A percentile compares a stretch with the other conserved stretches of the same genome.
phyloP scores from a whole-genome alignment of 2,329 filamentous ascomycete species.

The Lasiodiplodia sp. region DNA sequence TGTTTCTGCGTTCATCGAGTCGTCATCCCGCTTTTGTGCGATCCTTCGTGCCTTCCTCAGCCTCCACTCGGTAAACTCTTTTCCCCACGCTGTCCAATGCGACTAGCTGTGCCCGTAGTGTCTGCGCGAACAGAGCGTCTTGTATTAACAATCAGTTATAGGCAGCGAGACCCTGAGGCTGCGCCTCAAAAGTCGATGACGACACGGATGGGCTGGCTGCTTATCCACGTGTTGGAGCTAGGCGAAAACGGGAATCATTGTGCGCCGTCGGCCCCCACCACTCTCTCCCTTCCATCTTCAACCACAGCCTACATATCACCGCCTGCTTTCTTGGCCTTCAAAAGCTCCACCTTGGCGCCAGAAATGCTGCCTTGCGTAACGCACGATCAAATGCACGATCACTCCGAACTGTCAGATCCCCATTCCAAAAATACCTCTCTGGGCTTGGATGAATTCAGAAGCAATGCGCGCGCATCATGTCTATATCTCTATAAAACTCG shows the following conservation, averaged over 20 bases:
- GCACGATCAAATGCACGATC: neutral
- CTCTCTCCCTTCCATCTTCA: too few relatives aligned
- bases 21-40: neutral
- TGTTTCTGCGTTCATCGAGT: neutral
- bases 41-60: neutral
- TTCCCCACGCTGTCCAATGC: neutral
- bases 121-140: neutral
- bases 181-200: slow-evolving; percentile 12
- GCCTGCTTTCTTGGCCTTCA: neutral
- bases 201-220: neutral
- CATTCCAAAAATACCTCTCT: neutral
- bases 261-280: neutral
- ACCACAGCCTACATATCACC: too few relatives aligned
- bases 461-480: neutral
- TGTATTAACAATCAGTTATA: neutral
- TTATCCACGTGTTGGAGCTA: neutral
- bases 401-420: neutral
- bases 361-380: neutral
- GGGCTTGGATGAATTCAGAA: neutral
- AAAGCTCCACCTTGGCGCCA: neutral
- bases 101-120: neutral
- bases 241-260: neutral
- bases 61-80: neutral
- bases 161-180: neutral
- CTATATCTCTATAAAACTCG: neutral